A percentile compares a stretch with the other conserved stretches of the same genome.
phyloP scores from a whole-genome alignment of 1,284 basidiomycete species.

The Malassezia obtusa region DNA sequence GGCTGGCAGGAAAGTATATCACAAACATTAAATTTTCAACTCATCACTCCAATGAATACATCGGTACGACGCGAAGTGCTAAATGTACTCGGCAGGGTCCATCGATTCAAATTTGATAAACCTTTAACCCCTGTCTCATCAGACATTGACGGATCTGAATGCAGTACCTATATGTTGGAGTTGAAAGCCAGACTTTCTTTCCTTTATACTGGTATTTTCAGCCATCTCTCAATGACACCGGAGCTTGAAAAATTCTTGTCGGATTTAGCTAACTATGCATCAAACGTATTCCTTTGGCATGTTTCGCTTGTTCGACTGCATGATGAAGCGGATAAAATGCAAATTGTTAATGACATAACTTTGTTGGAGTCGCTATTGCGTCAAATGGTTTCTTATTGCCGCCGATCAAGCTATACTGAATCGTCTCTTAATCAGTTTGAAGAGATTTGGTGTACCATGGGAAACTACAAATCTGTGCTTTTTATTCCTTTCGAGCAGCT shows the following conservation, averaged over 20 bases:
- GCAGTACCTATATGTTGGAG: conserved; percentile 11
- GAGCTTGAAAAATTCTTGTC: not conserved
- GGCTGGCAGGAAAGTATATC: no score
- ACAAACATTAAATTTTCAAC: no score
- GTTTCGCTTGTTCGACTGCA: not conserved
- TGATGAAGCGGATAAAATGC: not conserved
- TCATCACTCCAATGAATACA: no score
- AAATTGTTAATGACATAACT: conserved; percentile 8
- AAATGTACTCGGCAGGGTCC: no score
- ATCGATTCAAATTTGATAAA: conserved; percentile 1
- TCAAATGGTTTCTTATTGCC: not conserved
- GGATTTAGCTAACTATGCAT: not conserved
- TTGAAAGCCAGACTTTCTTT: not conserved
- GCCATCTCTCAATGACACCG: not conserved
- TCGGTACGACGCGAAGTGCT: no score
- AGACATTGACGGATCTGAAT: not conserved
- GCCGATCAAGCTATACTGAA: no score
- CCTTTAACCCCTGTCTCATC: not conserved
- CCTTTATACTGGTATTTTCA: not conserved
- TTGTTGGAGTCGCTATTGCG: not conserved
- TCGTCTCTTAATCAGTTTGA: no score
- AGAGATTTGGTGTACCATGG: no score
- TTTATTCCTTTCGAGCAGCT: no score
- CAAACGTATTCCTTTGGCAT: not conserved
- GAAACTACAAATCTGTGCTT: no score